Evolutionary conservation across 140 eudicot genomes (phyloP).

Genomic region (Stevia rebaudiana): DNA sequence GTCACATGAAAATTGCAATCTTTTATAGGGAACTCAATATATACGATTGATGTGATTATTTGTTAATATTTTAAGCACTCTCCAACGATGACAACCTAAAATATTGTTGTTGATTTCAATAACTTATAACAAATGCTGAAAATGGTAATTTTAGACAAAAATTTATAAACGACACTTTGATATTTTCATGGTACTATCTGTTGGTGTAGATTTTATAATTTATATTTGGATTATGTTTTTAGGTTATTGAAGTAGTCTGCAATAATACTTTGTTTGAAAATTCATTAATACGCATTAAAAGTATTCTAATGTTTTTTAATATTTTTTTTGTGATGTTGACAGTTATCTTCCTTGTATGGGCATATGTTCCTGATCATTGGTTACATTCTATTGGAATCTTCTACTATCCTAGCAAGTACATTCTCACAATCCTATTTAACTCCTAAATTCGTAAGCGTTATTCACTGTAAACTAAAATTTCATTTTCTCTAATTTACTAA

Average conservation of each 20-base stretch:
- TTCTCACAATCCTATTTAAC: background rate
- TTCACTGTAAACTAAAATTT: background rate
- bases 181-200: background rate
- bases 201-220: background rate
- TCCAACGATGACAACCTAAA: background rate
- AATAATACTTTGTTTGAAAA: background rate
- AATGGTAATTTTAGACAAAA: background rate
- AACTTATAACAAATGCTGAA: background rate
- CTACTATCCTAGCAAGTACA: slow-evolving; percentile 76
- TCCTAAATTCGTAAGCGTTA: background rate
- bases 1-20: background rate
- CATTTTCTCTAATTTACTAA: background rate
- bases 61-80: background rate
- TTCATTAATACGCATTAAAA: background rate
- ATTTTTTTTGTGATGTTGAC: slow-evolving; percentile 23
- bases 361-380: slow-evolving; percentile 74
- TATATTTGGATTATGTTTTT: background rate
- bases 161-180: background rate
- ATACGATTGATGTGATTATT: background rate
- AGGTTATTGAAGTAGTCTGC: background rate
- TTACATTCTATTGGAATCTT: slow-evolving; percentile 54
- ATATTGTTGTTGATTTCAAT: no score
- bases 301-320: slow-evolving; percentile 3
- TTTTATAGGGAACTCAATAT: background rate
- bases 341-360: slow-evolving; percentile 76